phyloP scores from a whole-genome alignment of 2,329 filamentous ascomycete genomes.

The Monosporascus sp. region DNA sequence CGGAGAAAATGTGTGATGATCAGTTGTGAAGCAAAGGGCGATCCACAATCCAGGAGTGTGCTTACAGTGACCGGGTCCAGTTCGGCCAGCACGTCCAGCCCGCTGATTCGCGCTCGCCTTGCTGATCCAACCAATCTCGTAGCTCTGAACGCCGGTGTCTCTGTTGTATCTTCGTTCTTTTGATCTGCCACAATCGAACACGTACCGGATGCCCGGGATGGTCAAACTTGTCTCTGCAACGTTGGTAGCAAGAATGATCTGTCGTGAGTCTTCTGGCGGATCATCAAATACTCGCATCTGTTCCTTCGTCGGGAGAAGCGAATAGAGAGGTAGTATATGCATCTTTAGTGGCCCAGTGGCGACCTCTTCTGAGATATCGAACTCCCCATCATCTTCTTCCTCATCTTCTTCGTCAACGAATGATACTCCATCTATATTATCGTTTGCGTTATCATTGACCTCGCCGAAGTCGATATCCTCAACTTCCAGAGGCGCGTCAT shows the following conservation, averaged over 20 bases:
- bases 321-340: conserved; percentile 91
- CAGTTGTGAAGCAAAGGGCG: background rate
- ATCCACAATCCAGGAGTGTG: background rate
- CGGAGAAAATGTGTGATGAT: too few species aligned
- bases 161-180: conserved; percentile 89
- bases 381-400: conserved; percentile 61
- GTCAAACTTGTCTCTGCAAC: conserved; percentile 96
- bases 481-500: conserved; percentile 71
- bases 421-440: conserved; percentile 49
- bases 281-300: conserved; percentile 87
- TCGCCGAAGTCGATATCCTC: conserved; percentile 84
- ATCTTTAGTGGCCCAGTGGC: conserved; percentile 64
- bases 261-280: conserved; percentile 73
- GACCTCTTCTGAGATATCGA: conserved; percentile 60
- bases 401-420: conserved; percentile 48
- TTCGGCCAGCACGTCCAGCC: conserved; percentile 89
- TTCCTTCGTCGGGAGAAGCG: conserved; percentile 81
- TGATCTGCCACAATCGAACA: conserved; percentile 88
- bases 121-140: conserved; percentile 93
- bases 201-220: conserved; percentile 90
- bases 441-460: conserved; percentile 61
- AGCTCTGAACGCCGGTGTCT: conserved; percentile 89
- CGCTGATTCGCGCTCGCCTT: conserved; percentile 93
- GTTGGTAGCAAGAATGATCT: conserved; percentile 90
- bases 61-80: conserved; percentile 81